A percentile compares a stretch with the other conserved stretches of the same genome.
phyloP scores from a whole-genome alignment of 768 basidiomycete species.

The Leucosporidium scottii region DNA sequence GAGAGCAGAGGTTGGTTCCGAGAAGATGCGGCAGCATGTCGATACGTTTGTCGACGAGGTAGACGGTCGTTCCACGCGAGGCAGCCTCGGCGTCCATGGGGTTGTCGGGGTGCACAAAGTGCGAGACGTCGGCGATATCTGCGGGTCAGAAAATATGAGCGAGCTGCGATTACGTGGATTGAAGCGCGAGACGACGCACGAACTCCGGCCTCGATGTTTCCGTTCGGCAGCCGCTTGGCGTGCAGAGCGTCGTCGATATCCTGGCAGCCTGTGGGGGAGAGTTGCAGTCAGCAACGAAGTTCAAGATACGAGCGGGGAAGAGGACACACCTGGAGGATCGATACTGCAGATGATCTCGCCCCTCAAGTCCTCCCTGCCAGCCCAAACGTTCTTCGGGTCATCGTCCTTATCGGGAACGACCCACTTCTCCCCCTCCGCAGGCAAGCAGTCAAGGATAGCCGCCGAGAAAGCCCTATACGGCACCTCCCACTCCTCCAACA shows the following conservation, averaged over 20 bases:
- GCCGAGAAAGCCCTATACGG: constrained; percentile 95
- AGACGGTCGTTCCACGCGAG: constrained; percentile 92
- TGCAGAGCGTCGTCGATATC: constrained; percentile 98
- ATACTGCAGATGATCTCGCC: constrained; percentile 87
- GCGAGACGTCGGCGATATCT: constrained; percentile 98
- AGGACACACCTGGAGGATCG: constrained; percentile 73
- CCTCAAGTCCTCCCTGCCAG: constrained; percentile 77
- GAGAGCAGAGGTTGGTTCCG: constrained; percentile 90
- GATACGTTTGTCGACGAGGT: constrained; percentile 95
- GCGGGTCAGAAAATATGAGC: no score
- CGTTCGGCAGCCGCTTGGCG: constrained; percentile 75
- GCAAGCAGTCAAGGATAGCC: constrained; percentile 85
- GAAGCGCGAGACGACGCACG: constrained; percentile 56
- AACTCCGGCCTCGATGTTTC: constrained; percentile 93
- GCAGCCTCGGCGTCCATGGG: constrained; percentile 96
- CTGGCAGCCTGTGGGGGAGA: constrained; percentile 63
- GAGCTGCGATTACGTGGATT: not conserved
- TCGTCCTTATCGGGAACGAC: constrained; percentile 71
- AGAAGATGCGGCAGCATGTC: constrained; percentile 93
- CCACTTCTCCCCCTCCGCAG: constrained; percentile 83
- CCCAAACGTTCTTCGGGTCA: constrained; percentile 54
- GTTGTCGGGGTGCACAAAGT: constrained; percentile 87
- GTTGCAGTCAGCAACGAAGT: constrained; percentile 11
- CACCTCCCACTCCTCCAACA: constrained; percentile 89
- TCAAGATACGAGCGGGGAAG: constrained; percentile 14